Conservation (phyloP, 345 rosid genomes). For the Toxicodendron radicans region DNA sequence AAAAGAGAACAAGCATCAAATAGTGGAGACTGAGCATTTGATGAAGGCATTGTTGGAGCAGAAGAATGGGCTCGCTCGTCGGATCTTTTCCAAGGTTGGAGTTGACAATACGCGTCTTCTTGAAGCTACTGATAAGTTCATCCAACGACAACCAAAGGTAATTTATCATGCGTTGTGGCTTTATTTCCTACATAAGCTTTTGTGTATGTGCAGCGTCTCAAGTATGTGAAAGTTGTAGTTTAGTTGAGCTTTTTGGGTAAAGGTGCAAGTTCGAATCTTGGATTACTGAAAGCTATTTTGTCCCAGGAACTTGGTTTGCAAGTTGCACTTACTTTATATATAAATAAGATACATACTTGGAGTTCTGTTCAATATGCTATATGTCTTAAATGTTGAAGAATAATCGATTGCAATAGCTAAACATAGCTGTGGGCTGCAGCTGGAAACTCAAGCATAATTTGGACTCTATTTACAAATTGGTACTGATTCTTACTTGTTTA, state of each 20-base stretch:
- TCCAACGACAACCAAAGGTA: slow-evolving; percentile 97
- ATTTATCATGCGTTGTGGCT: slow-evolving; percentile 1
- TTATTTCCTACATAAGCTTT: background rate
- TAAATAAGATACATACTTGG: background rate
- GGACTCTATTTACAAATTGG: background rate
- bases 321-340: background rate
- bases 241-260: background rate
- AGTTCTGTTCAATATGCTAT: background rate
- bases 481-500: background rate
- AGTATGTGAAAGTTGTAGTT: background rate
- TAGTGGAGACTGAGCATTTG: slow-evolving; percentile 96
- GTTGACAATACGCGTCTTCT: slow-evolving; percentile 89
- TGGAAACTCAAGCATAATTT: background rate
- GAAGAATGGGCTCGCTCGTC: slow-evolving; percentile 97
- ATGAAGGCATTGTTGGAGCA: slow-evolving; percentile 95
- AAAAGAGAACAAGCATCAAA: slow-evolving; percentile 93
- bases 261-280: background rate
- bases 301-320: background rate
- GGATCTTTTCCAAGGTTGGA: slow-evolving; percentile 80
- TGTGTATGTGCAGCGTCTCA: background rate
- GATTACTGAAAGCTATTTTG: background rate
- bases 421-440: background rate
- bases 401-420: background rate
- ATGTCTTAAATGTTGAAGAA: background rate
- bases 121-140: slow-evolving; percentile 85